phyloP scores from a whole-genome alignment of 306 rosid species.

The Dryas octopetala region DNA sequence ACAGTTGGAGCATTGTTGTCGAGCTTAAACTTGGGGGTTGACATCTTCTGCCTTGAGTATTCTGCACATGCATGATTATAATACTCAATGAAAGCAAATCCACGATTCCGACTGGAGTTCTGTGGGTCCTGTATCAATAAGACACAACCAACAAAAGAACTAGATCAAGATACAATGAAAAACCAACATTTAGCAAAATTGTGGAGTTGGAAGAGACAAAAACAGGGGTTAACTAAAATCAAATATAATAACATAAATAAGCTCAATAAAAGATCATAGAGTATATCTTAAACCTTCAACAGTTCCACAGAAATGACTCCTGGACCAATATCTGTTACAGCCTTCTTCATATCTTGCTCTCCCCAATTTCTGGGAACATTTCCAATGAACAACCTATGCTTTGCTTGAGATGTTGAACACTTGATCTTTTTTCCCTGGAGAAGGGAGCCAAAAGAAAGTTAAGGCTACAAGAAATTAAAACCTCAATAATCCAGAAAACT shows the following conservation, averaged over 20 bases:
- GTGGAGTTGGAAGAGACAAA: not conserved
- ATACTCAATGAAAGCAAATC: conserved; percentile 66
- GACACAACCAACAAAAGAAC: conserved; percentile 1
- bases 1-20: conserved; percentile 61
- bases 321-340: conserved; percentile 53
- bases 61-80: conserved; percentile 70
- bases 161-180: conserved; percentile 21
- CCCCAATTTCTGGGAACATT: conserved; percentile 72
- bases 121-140: conserved; percentile 52
- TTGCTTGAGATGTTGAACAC: conserved; percentile 65
- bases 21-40: conserved; percentile 62
- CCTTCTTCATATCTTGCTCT: conserved; percentile 52
- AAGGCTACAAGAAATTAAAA: not conserved
- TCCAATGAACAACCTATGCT: conserved; percentile 65
- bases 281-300: conserved; percentile 45
- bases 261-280: not conserved
- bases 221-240: not conserved
- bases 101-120: conserved; percentile 51
- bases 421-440: conserved; percentile 53
- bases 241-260: not conserved
- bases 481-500: conserved; percentile 2
- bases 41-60: conserved; percentile 65
- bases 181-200: conserved; percentile 2
- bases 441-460: conserved; percentile 17
- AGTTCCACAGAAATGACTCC: conserved; percentile 62